phyloP scores from a whole-genome alignment of 768 basidiomycete species.

The Lactarius hengduanensis region DNA sequence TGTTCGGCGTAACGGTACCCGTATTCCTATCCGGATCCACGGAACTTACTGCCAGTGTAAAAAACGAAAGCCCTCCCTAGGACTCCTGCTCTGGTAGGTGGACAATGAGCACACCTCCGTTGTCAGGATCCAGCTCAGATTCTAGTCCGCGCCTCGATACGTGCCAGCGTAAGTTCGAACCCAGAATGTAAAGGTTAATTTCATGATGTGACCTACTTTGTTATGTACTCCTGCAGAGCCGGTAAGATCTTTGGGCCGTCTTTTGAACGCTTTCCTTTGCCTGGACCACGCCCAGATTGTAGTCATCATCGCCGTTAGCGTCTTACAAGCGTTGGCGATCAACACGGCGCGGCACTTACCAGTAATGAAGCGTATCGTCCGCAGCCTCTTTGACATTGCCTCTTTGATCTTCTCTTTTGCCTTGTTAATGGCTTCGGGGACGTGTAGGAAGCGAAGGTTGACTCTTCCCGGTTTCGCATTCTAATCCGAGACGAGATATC shows the following conservation, averaged over 20 bases:
- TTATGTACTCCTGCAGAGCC: background rate
- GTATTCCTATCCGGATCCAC: background rate
- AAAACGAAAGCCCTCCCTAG: background rate
- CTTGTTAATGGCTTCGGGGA: background rate
- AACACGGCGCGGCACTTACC: background rate
- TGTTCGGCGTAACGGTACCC: background rate
- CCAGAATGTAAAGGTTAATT: background rate
- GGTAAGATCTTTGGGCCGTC: background rate
- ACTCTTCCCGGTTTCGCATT: background rate
- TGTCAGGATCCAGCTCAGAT: conserved; percentile 5
- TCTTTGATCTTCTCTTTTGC: background rate
- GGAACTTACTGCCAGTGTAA: background rate
- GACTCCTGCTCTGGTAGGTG: background rate
- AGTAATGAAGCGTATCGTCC: background rate
- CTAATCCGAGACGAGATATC: background rate
- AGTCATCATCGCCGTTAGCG: background rate
- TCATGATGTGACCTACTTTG: background rate
- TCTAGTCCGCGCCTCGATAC: conserved; percentile 3
- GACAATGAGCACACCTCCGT: background rate
- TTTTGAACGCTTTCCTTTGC: background rate
- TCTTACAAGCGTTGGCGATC: background rate
- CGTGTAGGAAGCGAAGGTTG: background rate
- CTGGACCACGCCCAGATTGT: background rate
- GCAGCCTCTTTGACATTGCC: background rate
- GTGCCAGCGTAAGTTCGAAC: background rate